Base-by-base conservation (phyloP, 768 basidiomycete species). In the Symmetrospora coprosmae region DNA sequence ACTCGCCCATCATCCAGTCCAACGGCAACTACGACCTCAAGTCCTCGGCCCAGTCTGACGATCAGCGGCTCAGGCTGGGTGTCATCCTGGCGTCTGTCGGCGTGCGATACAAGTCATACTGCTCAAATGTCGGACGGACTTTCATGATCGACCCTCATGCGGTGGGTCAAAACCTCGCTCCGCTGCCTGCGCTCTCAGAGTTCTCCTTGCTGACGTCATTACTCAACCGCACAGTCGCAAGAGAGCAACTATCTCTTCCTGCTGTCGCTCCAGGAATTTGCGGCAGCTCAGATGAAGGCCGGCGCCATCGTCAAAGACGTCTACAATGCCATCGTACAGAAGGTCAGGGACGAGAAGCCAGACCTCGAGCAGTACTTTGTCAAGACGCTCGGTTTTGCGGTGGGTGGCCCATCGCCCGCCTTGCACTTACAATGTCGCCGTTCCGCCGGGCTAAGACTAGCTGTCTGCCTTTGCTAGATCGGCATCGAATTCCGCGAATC, bases 401-500 rank as follows among this genome's bases (percentile, higher is more conserved):
- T 92, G 71, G 67, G 83, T 75, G 8, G 17, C 2, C 14, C 28
- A 16, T 17, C 31, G n/a, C n/a, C n/a, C n/a, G n/a, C n/a, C n/a
- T n/a, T n/a, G n/a, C n/a, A n/a, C n/a, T n/a, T n/a, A n/a, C n/a
- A n/a, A n/a, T 8, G 0, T 39, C 17, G 2, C 21, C 19, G 27
- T 16, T 19, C 4, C 1, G 25, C 25, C 4, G 28, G 21, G 21
- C 30, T 46, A 21, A 46, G 4, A 7, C 11, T 17, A 48, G 13
- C 34, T 35, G 21, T 30, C 59, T 30, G 4, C 1, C 30, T 39
- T 0, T 23, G 30, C 56, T 23, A 96, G 91, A 96, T 83, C 72
- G 92, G 92, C 5, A 81, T 96, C 70, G 92, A 99, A 72, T 96
- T 91, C 74, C 82, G 90, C 39, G 92, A 99, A 70, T 81, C 84